Conservation (phyloP, 2,329 filamentous ascomycete species). For the Domatiomyces globalis region DNA sequence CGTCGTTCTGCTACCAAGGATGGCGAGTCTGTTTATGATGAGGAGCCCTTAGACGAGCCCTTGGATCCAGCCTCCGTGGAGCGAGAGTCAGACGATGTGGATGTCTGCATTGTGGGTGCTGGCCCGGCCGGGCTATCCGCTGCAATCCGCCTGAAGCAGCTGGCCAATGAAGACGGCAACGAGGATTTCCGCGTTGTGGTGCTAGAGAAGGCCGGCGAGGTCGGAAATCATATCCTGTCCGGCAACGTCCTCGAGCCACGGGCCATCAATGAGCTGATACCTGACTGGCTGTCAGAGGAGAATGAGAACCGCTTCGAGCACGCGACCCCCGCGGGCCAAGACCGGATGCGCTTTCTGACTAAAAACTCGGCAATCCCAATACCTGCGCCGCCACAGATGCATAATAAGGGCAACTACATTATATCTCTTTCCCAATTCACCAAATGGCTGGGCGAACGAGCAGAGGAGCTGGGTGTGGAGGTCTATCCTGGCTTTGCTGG, state of each 20-base stretch:
- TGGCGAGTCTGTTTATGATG: slow-evolving; percentile 1
- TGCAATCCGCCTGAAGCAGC: slow-evolving; percentile 37
- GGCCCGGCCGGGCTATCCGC: slow-evolving; percentile 27
- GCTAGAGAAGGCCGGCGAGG: slow-evolving; percentile 86
- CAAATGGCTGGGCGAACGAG: slow-evolving; percentile 88
- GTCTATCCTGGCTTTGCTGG: slow-evolving; percentile 93
- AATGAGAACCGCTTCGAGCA: slow-evolving; percentile 80
- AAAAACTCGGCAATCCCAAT: slow-evolving; percentile 64
- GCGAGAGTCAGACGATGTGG: slow-evolving; percentile 81
- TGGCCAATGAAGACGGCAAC: slow-evolving; percentile 87
- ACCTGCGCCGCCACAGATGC: slow-evolving; percentile 89
- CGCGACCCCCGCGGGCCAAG: slow-evolving; percentile 66
- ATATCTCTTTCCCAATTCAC: slow-evolving; percentile 88
- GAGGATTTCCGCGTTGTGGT: slow-evolving; percentile 89
- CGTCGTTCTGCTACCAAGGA: slow-evolving; percentile 27
- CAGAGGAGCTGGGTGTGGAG: slow-evolving; percentile 93
- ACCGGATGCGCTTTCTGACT: slow-evolving; percentile 90
- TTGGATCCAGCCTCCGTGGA: slow-evolving; percentile 59
- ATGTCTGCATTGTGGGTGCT: slow-evolving; percentile 91
- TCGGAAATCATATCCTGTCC: slow-evolving; percentile 89
- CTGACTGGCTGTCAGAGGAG: slow-evolving; percentile 80
- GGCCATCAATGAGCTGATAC: slow-evolving; percentile 76
- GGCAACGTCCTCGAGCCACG: slow-evolving; percentile 88
- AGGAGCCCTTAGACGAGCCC: slow-evolving; percentile 30
- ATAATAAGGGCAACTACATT: slow-evolving; percentile 96